Evolutionary conservation across 805 yeast genomes (phyloP), one percentile per base, ranked within the genome.

Genomic region (Spathaspora passalidarum): DNA sequence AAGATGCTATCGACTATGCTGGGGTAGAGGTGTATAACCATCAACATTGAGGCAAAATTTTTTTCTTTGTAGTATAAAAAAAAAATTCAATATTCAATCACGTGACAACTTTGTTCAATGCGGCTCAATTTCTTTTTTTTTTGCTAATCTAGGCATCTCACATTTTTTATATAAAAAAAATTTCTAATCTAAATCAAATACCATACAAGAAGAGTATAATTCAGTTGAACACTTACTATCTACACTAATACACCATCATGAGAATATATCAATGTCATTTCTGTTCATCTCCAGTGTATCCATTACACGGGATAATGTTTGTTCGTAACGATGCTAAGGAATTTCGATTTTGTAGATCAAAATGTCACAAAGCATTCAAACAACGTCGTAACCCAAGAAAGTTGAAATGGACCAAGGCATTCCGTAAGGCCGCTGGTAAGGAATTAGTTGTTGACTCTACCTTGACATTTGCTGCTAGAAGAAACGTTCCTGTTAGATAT

Each of bases 361-460:
- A 94, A 67, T 94, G 99, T 75, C 99, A 94, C 73, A 89, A 91
- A 66, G 86, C 90, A 46, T 94, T 94, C 82, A 94, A 94, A 68
- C 95, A 90, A 75, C 90, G 96, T 78, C 85, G 99, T 72, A 94
- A 94, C 75, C 99, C 99, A 58, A 85, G 99, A 75, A 94, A 94
- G 71, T 82, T 91, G 70, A 87, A 81, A 72, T 94, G 99, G 99
- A 94, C 99, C 46, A 94, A 94, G 69, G 98, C 99, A 1, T 94
- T 94, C 80, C 83, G 99, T 74, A 94, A 94, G 69, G 96, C 98
- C 51, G 98, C 98, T 38, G 99, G 99, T 61, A 94, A 94, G 69
- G 99, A 94, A 66, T 80, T 94, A 77, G 97, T 96, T 19, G 98
- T 94, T 48, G 99, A 94, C 63, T 86, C 96, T 4, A 91, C 99